Evolutionary conservation across 805 yeast species (phyloP), one percentile per base, ranked within the genome.

Genomic region (Myxozyma melibiosi): DNA sequence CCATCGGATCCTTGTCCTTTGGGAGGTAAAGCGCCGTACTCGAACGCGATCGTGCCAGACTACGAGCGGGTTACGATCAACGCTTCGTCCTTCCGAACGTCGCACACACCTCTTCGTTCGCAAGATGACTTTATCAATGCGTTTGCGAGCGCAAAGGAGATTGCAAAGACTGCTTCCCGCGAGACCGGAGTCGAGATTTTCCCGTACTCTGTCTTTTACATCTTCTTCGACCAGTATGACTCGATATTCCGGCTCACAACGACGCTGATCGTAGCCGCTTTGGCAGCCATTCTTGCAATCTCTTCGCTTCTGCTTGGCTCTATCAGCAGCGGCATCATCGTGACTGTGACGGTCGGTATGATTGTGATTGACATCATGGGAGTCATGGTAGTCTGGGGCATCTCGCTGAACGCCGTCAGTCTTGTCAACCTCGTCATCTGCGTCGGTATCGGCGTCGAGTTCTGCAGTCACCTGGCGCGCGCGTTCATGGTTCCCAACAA

Each of bases 21-120:
- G 27, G 98, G 96, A 2, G 99, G 99, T 1, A 87, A 88, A 67
- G 97, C 97, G 0, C 96, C 97, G 0, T 92, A 92, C 68, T 78
- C 87, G 1, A 72, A 76, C 4, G 76, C 90, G 0, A 74, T 89
- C 9, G 73, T 78, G 1, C 73, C 77, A 27, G 76, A 77, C 55
- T 72, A 73, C 30, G 72, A 74, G 0, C 64, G 71, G 0, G 70
- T 70, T 1, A 60, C 64, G 1, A 78, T 90, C 4, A 62, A 67
- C 8, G 75, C 92, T 1, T 82, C 90, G 0, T 78, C 79, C n/a
- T 90, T 92, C 74, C 76, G 98, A 64, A 82, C 92, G 1, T 79
- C 88, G 5, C 98, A 94, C 70, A 69, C 68, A 1, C 92, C 97
- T 1, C 75, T 92, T 60, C 77, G 87, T 58, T 86, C 96, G 0